phyloP scores from a whole-genome alignment of 148 eudicot genomes.

The Camellia sinensis region DNA sequence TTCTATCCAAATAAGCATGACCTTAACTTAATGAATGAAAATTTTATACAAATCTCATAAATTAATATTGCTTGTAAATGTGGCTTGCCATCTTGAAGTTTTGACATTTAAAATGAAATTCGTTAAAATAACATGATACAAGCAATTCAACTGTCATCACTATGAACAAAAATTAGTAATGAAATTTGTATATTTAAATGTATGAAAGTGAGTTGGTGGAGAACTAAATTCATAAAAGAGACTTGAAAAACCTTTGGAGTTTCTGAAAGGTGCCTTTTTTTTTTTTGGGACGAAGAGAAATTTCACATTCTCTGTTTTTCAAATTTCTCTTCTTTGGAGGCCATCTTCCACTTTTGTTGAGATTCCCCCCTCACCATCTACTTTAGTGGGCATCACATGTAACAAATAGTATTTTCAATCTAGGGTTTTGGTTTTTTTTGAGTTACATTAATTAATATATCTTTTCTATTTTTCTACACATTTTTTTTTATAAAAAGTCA shows the following conservation, averaged over 20 bases:
- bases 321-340: conserved; percentile 10
- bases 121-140: too few species aligned
- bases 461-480: too few species aligned
- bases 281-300: conserved; percentile 4
- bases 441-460: background rate
- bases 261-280: conserved; percentile 1
- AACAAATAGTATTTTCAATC: background rate
- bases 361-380: conserved; percentile 12
- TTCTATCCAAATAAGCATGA: too few species aligned
- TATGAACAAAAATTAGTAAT: too few species aligned
- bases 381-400: conserved; percentile 21
- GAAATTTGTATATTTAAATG: too few species aligned
- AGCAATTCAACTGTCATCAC: too few species aligned
- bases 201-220: background rate
- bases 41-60: too few species aligned
- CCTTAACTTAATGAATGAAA: too few species aligned
- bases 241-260: conserved; percentile 12
- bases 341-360: conserved; percentile 17
- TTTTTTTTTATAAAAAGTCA: too few species aligned
- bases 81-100: too few species aligned
- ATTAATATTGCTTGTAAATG: too few species aligned
- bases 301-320: background rate
- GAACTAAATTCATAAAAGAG: background rate
- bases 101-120: too few species aligned
- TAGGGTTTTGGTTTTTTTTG: background rate